Evolutionary conservation across 768 basidiomycete species (phyloP).

Genomic region (Lentinula sp.): DNA sequence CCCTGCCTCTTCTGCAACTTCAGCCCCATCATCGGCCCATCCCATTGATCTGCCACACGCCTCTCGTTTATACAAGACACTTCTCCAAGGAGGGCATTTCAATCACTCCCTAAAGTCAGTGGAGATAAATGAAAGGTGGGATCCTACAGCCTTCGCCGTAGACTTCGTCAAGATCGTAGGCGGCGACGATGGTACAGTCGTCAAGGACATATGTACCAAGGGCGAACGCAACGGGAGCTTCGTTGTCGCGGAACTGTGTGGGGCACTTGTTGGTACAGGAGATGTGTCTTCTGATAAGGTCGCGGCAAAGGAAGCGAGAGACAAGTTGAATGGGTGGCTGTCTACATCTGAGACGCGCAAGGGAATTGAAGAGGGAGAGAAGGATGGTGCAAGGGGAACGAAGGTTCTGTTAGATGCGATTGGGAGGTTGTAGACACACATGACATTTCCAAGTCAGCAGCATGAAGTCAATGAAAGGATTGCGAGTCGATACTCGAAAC

Average conservation of each 20-base stretch:
- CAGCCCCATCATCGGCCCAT: conserved; percentile 32
- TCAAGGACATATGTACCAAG: conserved; percentile 44
- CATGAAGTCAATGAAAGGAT: no score
- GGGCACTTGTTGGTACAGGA: conserved; percentile 33
- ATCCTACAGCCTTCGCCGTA: conserved; percentile 51
- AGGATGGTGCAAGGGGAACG: conserved; percentile 61
- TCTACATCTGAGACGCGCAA: conserved; percentile 31
- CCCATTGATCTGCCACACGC: conserved; percentile 79
- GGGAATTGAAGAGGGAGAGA: conserved; percentile 42
- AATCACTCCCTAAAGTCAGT: conserved; percentile 54
- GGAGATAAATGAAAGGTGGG: conserved; percentile 47
- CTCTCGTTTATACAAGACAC: conserved; percentile 80
- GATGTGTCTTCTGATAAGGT: conserved; percentile 13
- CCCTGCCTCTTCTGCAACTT: conserved; percentile 37
- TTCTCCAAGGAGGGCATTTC: conserved; percentile 90
- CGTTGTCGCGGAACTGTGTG: conserved; percentile 68
- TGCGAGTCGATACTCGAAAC: no score
- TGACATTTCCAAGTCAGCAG: no score
- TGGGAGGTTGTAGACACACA: conserved; percentile 20
- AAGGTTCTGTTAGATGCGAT: conserved; percentile 61
- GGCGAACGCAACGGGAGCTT: conserved; percentile 64
- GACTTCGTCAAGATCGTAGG: conserved; percentile 52
- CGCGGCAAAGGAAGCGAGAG: conserved; percentile 31
- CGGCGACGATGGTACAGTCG: conserved; percentile 40
- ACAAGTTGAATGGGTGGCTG: conserved; percentile 56